Evolutionary conservation across 768 basidiomycete genomes (phyloP), one percentile per base, ranked within the genome.

Genomic region (Lepiota brunneoincarnata): DNA sequence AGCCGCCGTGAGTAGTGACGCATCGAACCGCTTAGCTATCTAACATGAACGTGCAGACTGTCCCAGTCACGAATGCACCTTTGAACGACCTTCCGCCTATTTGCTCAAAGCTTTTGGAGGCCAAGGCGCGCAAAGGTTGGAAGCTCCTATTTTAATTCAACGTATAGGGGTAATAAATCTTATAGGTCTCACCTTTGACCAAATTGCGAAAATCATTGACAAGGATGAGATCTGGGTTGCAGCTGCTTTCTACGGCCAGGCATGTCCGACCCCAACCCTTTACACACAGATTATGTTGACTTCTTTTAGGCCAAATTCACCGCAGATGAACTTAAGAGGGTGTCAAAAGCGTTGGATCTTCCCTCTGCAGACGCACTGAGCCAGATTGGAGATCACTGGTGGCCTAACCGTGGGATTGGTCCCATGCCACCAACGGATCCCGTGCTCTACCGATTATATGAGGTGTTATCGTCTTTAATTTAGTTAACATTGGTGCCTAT

Each of bases 211-310:
- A 54, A 74, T 73, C 6, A 78, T 93, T 49, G 81, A 78, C 20
- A 84, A 78, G 64, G 86, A 90, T 64, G 91, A 93, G 62, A 77
- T 92, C 21, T 93, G 89, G 88, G 76, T 91, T 21, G 90, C 90
- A 2, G 82, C 90, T 5, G 83, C 84, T 44, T 89, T 93, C 69
- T 91, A 90, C 60, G 90, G 85, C 6, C 90, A 91, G 73, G 87
- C 87, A 55, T 18, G 70, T 60, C 21, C 35, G 40, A 23, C 5
- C 15, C 40, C 39, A 1, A 21, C 50, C n/a, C n/a, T n/a, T 9
- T n/a, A 17, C 21, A 38, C 14, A 40, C 18, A 26, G 31, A 23
- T 21, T 31, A 10, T 9, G 44, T 20, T 31, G 40, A 42, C 26
- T 24, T 23, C n/a, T 21, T 12, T 0, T 56, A 91, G 86, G 89